Evolutionary conservation across 2,329 filamentous ascomycete genomes (phyloP).

Genomic region (Fusarium transvaalense): DNA sequence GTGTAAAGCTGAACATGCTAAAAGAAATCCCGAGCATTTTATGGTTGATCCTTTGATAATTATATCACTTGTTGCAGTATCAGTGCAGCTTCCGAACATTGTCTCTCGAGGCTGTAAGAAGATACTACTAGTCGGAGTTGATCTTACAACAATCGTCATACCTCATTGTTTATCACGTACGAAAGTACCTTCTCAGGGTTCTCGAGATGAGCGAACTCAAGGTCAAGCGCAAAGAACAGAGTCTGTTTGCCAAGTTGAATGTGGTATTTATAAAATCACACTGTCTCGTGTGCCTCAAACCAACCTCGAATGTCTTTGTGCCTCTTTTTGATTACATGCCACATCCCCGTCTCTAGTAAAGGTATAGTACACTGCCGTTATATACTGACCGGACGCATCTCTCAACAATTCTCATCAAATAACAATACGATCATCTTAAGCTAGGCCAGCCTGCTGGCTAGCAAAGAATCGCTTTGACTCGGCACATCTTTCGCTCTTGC

Average conservation of each 20-base stretch:
- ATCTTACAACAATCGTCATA: too few relatives aligned
- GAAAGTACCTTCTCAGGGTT: too few relatives aligned
- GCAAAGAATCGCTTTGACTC: constrained; percentile 80
- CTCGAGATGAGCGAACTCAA: background rate
- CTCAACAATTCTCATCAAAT: background rate
- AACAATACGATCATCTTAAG: constrained; percentile 2
- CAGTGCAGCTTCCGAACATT: background rate
- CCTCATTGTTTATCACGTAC: too few relatives aligned
- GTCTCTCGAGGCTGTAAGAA: background rate
- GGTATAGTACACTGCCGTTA: constrained; percentile 36
- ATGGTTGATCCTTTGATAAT: too few relatives aligned
- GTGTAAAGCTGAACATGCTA: background rate
- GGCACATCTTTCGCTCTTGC: constrained; percentile 87
- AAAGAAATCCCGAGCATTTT: too few relatives aligned
- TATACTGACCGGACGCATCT: background rate
- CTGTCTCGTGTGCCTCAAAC: background rate
- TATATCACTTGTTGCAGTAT: background rate
- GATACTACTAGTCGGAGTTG: background rate
- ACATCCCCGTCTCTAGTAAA: constrained; percentile 18
- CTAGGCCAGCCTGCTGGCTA: constrained; percentile 52
- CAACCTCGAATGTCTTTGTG: constrained; percentile 8
- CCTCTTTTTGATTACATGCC: constrained; percentile 32
- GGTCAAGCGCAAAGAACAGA: background rate
- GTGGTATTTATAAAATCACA: constrained; percentile 21
- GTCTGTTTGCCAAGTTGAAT: background rate